Base-by-base conservation (phyloP, 2,329 filamentous ascomycete genomes). In the Penicillium janthinellum region DNA sequence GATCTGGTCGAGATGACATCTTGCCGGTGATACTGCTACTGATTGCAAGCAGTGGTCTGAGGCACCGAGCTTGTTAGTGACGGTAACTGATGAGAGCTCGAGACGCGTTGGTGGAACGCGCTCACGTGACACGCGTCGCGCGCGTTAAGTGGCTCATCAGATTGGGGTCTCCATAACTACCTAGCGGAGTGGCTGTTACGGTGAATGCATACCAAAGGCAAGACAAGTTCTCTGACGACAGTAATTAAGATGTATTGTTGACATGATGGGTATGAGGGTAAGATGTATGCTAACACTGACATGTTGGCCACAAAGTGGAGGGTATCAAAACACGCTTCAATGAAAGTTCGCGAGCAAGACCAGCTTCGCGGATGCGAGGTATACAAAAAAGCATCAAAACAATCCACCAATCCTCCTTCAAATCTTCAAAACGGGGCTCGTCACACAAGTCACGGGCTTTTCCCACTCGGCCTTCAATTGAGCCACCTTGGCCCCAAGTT, bases 1-100 rank as follows among this genome's bases (percentile, higher is more conserved):
- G 76, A 73, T 91, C 88, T 58, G 88, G 88, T 71, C 88, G 81
- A 54, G 88, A 90, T 74, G 87, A 87, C 88, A 91, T 91, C 47
- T 62, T 83, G 64, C 58, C 59, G 62, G 60, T 45, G 53, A 55
- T 65, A 61, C 41, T 59, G 61, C 56, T 59, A 54, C 39, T 35
- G 55, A 31, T 49, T 39, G 52, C 54, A 58, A 54, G 52, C 54
- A 58, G 56, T 37, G 44, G n/a, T 44, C 55, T 58, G 47, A 45
- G 42, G 42, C 35, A 31, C 45, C 39, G 38, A 52, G 56, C 51
- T 58, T 59, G 59, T 49, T 58, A 48, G 15, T 49, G 35, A 38
- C 49, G 52, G 53, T 50, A 53, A 52, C 64, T 59, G 51, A 52
- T 53, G 59, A 57, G 42, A 60, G 58, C 59, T 51, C 51, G 54